These are phyloP conservation scores for Fusarium udum DNA, from an alignment of 2,329 filamentous ascomycete genomes.

Conservation along the genomic window DNA sequence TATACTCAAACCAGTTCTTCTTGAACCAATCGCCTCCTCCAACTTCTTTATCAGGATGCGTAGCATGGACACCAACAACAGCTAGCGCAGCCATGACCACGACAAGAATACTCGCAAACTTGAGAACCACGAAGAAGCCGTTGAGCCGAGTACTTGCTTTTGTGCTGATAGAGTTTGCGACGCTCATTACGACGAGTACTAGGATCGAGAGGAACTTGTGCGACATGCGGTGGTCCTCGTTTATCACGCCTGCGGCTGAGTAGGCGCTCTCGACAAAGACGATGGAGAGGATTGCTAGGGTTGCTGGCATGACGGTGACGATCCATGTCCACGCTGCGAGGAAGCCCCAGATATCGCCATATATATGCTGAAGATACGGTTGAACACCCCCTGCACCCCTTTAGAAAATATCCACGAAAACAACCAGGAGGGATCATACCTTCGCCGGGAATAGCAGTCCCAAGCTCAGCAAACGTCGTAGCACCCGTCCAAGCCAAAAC, in stretches of 20 bases:
- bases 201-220: constrained; percentile 63
- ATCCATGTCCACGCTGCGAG: constrained; percentile 73
- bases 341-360: constrained; percentile 69
- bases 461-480: constrained; percentile 69
- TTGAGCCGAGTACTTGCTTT: constrained; percentile 64
- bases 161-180: constrained; percentile 66
- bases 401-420: not conserved
- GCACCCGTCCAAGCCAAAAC: constrained; percentile 72
- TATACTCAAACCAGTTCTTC: constrained; percentile 64
- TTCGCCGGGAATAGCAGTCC: constrained; percentile 70
- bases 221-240: constrained; percentile 52
- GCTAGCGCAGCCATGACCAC: constrained; percentile 60
- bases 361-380: constrained; percentile 69
- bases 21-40: constrained; percentile 62
- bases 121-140: constrained; percentile 63
- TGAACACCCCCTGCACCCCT: constrained; percentile 63
- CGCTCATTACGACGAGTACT: constrained; percentile 57
- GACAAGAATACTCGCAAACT: constrained; percentile 60
- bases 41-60: constrained; percentile 49
- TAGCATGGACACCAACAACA: constrained; percentile 55
- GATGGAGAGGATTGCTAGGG: constrained; percentile 70
- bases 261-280: constrained; percentile 70
- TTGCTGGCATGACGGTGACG: constrained; percentile 71
- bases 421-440: constrained; percentile 45
- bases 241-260: constrained; percentile 59